phyloP scores from a whole-genome alignment of 208 protist species.

The Porcisia deanei region DNA sequence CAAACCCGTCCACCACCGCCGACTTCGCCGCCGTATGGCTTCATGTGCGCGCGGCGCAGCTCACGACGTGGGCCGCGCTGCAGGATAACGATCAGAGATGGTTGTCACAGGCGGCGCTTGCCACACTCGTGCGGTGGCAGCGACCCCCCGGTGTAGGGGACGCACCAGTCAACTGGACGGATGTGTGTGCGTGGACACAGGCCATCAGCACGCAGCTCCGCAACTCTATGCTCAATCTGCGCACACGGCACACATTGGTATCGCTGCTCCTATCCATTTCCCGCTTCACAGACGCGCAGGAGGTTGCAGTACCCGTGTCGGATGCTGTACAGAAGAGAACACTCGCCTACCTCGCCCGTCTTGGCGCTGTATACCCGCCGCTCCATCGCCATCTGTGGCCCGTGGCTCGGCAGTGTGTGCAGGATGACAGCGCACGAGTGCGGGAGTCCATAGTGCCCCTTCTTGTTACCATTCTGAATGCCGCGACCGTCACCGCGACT shows the following conservation, averaged over 20 bases:
- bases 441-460: conserved; percentile 80
- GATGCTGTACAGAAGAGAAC: conserved; percentile 55
- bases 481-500: conserved; percentile 11
- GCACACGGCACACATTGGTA: conserved; percentile 53
- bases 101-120: conserved; percentile 7
- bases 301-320: conserved; percentile 27
- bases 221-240: conserved; percentile 50
- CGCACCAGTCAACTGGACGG: conserved; percentile 15
- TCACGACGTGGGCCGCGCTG: conserved; percentile 52
- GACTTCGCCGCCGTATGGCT: conserved; percentile 46
- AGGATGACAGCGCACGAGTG: conserved; percentile 70
- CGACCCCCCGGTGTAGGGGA: not conserved
- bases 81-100: conserved; percentile 12
- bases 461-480: conserved; percentile 61
- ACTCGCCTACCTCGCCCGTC: conserved; percentile 53
- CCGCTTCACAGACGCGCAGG: conserved; percentile 48
- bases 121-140: conserved; percentile 17
- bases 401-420: conserved; percentile 60
- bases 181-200: conserved; percentile 41
- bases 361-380: conserved; percentile 53
- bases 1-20: conserved; percentile 19
- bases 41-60: conserved; percentile 59
- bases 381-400: conserved; percentile 74
- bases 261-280: conserved; percentile 74
- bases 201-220: conserved; percentile 37